Evolutionary conservation across 352 stramenopile genomes (phyloP).

Genomic region (Aphanomyces astaci): DNA sequence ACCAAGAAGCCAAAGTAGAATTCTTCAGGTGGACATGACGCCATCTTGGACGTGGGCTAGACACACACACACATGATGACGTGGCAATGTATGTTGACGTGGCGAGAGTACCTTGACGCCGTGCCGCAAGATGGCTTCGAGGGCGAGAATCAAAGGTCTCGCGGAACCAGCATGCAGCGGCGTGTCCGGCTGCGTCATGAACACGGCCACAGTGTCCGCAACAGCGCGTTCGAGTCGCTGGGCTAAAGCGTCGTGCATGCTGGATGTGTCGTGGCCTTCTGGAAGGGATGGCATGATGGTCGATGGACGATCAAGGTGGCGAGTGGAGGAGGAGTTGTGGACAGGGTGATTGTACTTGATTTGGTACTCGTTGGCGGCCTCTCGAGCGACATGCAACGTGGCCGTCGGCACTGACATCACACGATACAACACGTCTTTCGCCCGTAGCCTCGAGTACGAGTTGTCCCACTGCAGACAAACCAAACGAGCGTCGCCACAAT

Average conservation of each 20-base stretch:
- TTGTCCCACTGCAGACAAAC: slow-evolving; percentile 57
- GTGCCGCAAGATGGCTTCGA: slow-evolving; percentile 56
- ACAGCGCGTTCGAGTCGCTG: slow-evolving; percentile 37
- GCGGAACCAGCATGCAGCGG: slow-evolving; percentile 65
- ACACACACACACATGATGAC: too few relatives aligned
- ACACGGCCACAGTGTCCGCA: slow-evolving; percentile 61
- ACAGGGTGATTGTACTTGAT: slow-evolving; percentile 23
- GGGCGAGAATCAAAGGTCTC: slow-evolving; percentile 45
- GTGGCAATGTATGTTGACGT: not conserved
- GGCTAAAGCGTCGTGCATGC: slow-evolving; percentile 23
- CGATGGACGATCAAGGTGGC: slow-evolving; percentile 25
- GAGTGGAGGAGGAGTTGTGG: slow-evolving; percentile 12
- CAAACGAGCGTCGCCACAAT: not conserved
- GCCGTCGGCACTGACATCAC: slow-evolving; percentile 37
- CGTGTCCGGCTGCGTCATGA: slow-evolving; percentile 55
- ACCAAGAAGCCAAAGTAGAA: slow-evolving; percentile 65
- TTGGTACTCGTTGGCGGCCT: slow-evolving; percentile 40
- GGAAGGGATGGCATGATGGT: slow-evolving; percentile 30
- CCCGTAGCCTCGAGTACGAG: slow-evolving; percentile 60
- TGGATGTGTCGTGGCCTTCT: slow-evolving; percentile 32
- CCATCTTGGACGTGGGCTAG: slow-evolving; percentile 36
- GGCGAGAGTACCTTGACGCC: slow-evolving; percentile 45
- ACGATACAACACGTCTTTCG: slow-evolving; percentile 57
- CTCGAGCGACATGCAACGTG: slow-evolving; percentile 40
- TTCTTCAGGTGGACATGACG: slow-evolving; percentile 53